Evolutionary conservation across 371 early-diverging fungal genomes (phyloP), one percentile per base, ranked within the genome.

Genomic region (Apophysomyces trapeziformis): DNA sequence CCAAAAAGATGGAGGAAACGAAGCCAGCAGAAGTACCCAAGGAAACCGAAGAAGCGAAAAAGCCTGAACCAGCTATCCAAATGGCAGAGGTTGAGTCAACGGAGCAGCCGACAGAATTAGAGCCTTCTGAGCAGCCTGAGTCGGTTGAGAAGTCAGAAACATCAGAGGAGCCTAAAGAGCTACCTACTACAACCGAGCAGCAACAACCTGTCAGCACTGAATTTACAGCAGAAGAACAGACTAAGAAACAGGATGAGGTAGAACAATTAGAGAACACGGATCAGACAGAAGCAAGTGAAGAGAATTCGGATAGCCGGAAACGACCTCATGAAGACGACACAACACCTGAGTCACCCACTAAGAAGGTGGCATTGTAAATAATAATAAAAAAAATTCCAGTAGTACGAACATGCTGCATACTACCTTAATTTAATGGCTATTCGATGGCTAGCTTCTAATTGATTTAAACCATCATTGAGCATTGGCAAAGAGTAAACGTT

Each of bases 331-430:
- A 50, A 9, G 54, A 50, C 21, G 54, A 50, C 16, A 9, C 54
- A 21, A 18, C 54, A 7, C 54, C 54, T 18, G 54, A 9, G 21
- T 50, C 54, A 16, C 54, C 54, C 54, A 50, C 54, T 26, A 50
- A 50, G 21, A 50, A 50, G 54, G 54, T 50, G 54, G 54, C 54
- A 26, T 50, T 50, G 54, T 50, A 50, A 50, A 50, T 50, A 50
- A 50, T 21, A 21, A 26, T 50, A 50, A 50, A 50, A 21, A 16
- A 9, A 21, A 50, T 21, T 21, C 21, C 21, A 21, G 21, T 4
- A 16, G 54, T 26, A 50, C 21, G 7, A 26, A 7, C 21, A 21
- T 50, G 54, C 54, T 50, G 54, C 21, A 50, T 21, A 50, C 11
- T 41, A 41, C 1, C 13, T 41, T 41, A 8, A 1, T 41, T 41